A percentile compares a stretch with the other conserved stretches of the same genome.
These are phyloP conservation scores for Pezicula radicicola DNA, from an alignment of 2,329 filamentous ascomycete species.

Conservation along the genomic window DNA sequence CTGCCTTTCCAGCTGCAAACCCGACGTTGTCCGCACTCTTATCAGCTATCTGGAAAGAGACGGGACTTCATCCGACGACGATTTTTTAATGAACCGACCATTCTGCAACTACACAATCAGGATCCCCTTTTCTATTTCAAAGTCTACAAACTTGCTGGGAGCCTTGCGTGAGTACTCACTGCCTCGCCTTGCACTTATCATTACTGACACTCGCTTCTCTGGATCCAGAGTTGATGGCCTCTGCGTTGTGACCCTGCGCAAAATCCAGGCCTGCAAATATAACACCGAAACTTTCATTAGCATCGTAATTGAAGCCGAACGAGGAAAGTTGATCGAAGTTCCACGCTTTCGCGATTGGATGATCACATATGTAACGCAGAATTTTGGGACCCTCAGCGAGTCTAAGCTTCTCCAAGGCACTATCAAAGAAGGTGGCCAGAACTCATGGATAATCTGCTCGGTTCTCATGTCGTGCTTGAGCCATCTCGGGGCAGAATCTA, in stretches of 20 bases:
- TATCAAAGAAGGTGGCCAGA: neutral
- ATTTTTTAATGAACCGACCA: neutral
- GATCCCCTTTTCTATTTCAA: slow-evolving; percentile 3
- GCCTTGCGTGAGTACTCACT: neutral
- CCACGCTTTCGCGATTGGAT: neutral
- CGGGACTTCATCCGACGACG: neutral
- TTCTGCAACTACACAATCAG: neutral
- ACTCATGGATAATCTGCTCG: neutral
- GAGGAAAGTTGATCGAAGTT: neutral
- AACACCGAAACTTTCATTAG: neutral
- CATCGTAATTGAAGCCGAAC: neutral
- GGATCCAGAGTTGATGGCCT: neutral
- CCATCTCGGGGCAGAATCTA: neutral
- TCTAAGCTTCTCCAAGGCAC: neutral
- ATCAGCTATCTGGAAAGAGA: slow-evolving; percentile 1
- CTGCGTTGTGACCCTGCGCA: neutral
- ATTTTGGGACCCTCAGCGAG: neutral
- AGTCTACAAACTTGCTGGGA: slow-evolving; percentile 2
- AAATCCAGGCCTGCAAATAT: neutral
- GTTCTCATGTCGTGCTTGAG: slow-evolving; percentile 1
- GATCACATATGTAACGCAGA: neutral
- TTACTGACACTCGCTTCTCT: neutral
- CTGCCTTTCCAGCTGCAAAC: neutral
- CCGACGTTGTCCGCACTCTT: neutral
- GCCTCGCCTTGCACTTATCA: neutral